A percentile compares a stretch with the other conserved stretches of the same genome.
phyloP scores from a whole-genome alignment of 352 stramenopile genomes.

The Peronospora belbahrii region DNA sequence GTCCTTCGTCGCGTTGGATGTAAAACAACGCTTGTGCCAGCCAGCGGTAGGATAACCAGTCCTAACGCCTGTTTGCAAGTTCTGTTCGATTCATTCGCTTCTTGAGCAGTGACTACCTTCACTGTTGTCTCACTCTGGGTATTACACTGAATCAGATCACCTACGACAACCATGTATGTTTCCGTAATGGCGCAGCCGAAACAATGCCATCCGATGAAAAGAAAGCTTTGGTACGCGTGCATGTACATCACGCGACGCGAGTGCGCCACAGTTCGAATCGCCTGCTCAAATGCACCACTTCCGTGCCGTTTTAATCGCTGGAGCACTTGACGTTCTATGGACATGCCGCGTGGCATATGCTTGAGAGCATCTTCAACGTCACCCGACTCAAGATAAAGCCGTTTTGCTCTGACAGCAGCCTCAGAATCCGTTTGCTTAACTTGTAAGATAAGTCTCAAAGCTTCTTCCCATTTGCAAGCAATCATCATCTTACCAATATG shows the following conservation, averaged over 20 bases:
- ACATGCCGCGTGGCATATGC: constrained; percentile 34
- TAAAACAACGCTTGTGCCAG: constrained; percentile 45
- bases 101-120: constrained; percentile 26
- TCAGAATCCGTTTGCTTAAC: constrained; percentile 30
- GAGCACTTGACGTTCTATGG: constrained; percentile 50
- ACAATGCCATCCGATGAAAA: constrained; percentile 60
- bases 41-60: constrained; percentile 48
- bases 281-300: constrained; percentile 40
- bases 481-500: constrained; percentile 69
- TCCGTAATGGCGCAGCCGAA: constrained; percentile 35
- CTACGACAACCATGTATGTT: constrained; percentile 31
- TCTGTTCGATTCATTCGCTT: constrained; percentile 36
- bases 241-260: constrained; percentile 62
- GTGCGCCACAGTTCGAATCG: constrained; percentile 43
- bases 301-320: constrained; percentile 62
- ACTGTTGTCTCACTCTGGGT: constrained; percentile 16
- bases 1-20: constrained; percentile 36
- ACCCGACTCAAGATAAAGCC: constrained; percentile 31
- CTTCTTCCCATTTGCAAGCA: constrained; percentile 49
- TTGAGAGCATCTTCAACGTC: constrained; percentile 57
- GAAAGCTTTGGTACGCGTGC: constrained; percentile 70
- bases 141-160: constrained; percentile 40
- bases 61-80: constrained; percentile 19
- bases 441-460: constrained; percentile 39
- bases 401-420: constrained; percentile 33